A percentile compares a stretch with the other conserved stretches of the same genome.
phyloP scores from a whole-genome alignment of 106 monocot species.

The Allium cepa region DNA sequence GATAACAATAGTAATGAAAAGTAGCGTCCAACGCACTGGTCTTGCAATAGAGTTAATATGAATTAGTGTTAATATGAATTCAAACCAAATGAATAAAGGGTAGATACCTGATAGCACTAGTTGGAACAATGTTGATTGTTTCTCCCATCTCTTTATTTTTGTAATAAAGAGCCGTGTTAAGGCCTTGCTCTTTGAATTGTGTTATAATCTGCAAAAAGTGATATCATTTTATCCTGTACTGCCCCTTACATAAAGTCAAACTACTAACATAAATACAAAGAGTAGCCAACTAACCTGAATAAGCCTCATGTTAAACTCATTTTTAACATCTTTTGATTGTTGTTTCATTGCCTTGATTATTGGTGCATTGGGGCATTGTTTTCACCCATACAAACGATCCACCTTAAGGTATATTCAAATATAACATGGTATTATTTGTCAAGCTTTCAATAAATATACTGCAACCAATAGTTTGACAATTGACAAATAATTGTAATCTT shows the following conservation, averaged over 20 bases:
- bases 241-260: too few relatives aligned
- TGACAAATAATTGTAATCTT: conserved; percentile 1
- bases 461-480: background rate
- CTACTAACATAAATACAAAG: background rate
- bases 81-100: conserved; percentile 12
- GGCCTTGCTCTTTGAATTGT: conserved; percentile 77
- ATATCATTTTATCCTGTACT: background rate
- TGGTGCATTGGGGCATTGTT: conserved; percentile 38
- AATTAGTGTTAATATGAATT: too few relatives aligned
- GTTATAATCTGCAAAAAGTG: conserved; percentile 53
- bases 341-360: conserved; percentile 70
- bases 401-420: background rate
- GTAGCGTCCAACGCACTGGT: too few relatives aligned
- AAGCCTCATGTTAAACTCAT: conserved; percentile 80
- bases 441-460: background rate
- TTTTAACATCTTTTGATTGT: conserved; percentile 78
- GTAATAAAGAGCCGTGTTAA: conserved; percentile 92
- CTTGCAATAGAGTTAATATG: too few relatives aligned
- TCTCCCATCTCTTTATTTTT: conserved; percentile 96
- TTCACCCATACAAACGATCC: too few relatives aligned
- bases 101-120: conserved; percentile 26
- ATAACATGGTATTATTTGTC: background rate
- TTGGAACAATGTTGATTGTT: conserved; percentile 91
- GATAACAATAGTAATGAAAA: too few relatives aligned
- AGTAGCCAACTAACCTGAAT: conserved; percentile 39